These are phyloP conservation scores for Curvularia spicifera DNA, from an alignment of 2,329 filamentous ascomycete species.

Conservation along the genomic window DNA sequence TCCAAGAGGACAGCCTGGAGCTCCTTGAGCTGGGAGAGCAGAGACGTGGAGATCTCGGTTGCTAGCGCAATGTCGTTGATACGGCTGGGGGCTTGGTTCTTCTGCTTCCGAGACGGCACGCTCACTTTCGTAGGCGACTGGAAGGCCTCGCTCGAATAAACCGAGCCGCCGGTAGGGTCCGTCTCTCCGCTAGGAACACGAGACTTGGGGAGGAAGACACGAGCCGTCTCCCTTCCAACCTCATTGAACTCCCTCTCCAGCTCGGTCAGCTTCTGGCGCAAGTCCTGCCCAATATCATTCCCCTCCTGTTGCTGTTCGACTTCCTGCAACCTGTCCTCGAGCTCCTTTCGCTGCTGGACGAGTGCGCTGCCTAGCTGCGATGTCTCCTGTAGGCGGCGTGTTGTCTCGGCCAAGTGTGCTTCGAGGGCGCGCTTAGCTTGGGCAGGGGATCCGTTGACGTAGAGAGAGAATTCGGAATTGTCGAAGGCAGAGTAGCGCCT, in stretches of 20 bases:
- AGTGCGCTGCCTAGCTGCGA: slow-evolving; percentile 87
- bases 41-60: slow-evolving; percentile 94
- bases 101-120: slow-evolving; percentile 83
- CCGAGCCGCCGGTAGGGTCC: slow-evolving; percentile 44
- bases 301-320: slow-evolving; percentile 75
- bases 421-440: slow-evolving; percentile 89
- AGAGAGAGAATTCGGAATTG: slow-evolving; percentile 76
- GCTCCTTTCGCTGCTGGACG: slow-evolving; percentile 82
- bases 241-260: slow-evolving; percentile 96
- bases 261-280: slow-evolving; percentile 81
- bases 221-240: slow-evolving; percentile 84
- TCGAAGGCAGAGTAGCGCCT: slow-evolving; percentile 83
- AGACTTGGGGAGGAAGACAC: slow-evolving; percentile 84
- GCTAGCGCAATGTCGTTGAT: slow-evolving; percentile 97
- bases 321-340: slow-evolving; percentile 81
- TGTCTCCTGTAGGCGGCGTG: slow-evolving; percentile 87
- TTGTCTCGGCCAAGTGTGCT: slow-evolving; percentile 90
- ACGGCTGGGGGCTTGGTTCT: slow-evolving; percentile 86
- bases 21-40: slow-evolving; percentile 92
- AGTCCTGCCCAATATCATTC: slow-evolving; percentile 78
- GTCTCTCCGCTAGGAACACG: slow-evolving; percentile 68
- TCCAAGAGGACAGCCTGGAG: slow-evolving; percentile 84
- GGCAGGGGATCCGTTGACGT: slow-evolving; percentile 76
- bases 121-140: slow-evolving; percentile 88
- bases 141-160: slow-evolving; percentile 81